A percentile compares a stretch with the other conserved stretches of the same genome.
phyloP scores from a whole-genome alignment of 2,329 filamentous ascomycete genomes.

The Leptographium flavum region DNA sequence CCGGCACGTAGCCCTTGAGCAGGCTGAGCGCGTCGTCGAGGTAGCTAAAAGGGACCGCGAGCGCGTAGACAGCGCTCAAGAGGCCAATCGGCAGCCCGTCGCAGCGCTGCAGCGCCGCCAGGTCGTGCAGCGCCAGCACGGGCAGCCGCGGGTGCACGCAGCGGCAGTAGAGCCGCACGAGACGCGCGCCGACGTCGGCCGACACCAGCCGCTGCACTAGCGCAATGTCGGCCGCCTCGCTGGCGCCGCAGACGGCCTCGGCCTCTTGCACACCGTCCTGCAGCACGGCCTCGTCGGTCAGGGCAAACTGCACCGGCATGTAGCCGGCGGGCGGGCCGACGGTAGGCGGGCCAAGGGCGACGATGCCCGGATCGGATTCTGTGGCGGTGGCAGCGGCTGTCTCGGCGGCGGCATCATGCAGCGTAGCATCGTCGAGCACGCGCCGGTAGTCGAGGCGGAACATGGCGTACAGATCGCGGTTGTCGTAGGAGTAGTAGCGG shows the following conservation, averaged over 20 bases:
- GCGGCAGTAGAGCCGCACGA: conserved; percentile 10
- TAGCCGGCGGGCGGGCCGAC: conserved; percentile 1
- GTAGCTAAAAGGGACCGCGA: conserved; percentile 15
- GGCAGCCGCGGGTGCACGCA: conserved; percentile 13
- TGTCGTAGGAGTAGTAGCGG: conserved; percentile 12
- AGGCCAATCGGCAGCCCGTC: conserved; percentile 9
- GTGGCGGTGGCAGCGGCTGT: not conserved
- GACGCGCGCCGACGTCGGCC: conserved; percentile 8
- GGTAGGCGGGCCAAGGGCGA: too few relatives aligned
- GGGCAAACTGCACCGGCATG: conserved; percentile 12
- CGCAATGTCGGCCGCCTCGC: conserved; percentile 8
- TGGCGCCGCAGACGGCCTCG: conserved; percentile 8
- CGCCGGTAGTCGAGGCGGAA: conserved; percentile 14
- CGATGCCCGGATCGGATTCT: not conserved
- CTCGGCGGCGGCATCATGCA: not conserved
- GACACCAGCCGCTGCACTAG: conserved; percentile 11
- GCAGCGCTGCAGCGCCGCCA: conserved; percentile 5
- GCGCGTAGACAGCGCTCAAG: conserved; percentile 13
- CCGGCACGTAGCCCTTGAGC: conserved; percentile 13
- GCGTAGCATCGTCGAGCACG: conserved; percentile 9
- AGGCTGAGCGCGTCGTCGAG: conserved; percentile 15
- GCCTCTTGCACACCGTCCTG: conserved; percentile 10
- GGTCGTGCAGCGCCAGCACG: conserved; percentile 10
- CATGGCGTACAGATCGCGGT: conserved; percentile 13
- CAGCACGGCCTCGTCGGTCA: conserved; percentile 13